phyloP scores from a whole-genome alignment of 768 basidiomycete species.

The Rhizopogon vulgaris region DNA sequence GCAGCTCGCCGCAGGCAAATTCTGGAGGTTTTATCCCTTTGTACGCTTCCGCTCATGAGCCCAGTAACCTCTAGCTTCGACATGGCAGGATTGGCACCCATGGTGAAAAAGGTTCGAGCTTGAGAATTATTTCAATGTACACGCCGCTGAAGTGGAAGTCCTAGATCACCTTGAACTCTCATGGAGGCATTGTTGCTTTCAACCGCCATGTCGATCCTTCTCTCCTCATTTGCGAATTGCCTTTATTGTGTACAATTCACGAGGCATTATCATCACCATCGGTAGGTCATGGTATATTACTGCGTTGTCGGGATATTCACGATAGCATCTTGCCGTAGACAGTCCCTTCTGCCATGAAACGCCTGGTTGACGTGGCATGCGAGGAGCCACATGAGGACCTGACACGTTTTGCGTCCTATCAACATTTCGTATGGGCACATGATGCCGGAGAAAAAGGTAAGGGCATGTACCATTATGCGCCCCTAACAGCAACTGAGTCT shows the following conservation, averaged over 20 bases:
- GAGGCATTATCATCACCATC: not conserved
- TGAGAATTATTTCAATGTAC: not conserved
- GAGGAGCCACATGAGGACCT: conserved; percentile 31
- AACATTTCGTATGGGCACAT: conserved; percentile 50
- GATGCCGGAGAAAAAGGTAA: conserved; percentile 35
- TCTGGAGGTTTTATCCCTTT: conserved; percentile 16
- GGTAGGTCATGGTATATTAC: not conserved
- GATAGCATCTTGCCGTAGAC: not conserved
- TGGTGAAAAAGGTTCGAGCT: not conserved
- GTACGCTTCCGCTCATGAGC: conserved; percentile 4
- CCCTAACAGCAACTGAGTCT: not conserved
- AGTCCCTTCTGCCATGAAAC: conserved; percentile 8
- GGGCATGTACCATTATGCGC: conserved; percentile 4
- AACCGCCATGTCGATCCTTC: not conserved
- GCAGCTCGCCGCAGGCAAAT: conserved; percentile 13
- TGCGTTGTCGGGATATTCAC: not conserved
- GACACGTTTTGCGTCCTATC: conserved; percentile 43
- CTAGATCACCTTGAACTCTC: not conserved
- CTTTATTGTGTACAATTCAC: not conserved
- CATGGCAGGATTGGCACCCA: not conserved
- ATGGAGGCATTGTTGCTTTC: not conserved
- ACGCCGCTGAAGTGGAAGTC: not conserved
- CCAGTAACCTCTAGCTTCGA: not conserved
- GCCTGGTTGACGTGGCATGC: conserved; percentile 36
- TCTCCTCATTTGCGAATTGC: conserved; percentile 1